These are phyloP conservation scores for Talaromyces nanjingensis DNA, from an alignment of 495 filamentous ascomycete species.

Conservation along the genomic window DNA sequence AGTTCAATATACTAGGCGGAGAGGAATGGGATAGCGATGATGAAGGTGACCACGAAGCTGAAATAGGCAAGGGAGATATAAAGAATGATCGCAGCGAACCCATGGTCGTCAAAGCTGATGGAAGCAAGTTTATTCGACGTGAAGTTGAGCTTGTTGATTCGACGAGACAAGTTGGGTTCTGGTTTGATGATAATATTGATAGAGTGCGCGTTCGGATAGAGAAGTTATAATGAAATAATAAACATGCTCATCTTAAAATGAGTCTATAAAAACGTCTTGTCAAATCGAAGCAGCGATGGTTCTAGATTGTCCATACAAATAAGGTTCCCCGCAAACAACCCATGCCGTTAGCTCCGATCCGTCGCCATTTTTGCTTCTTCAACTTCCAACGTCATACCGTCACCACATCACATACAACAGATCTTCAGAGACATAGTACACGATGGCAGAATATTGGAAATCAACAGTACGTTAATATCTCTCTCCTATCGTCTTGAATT, in stretches of 20 bases:
- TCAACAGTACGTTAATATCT: slow-evolving; percentile 57
- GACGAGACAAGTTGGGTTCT: slow-evolving; percentile 73
- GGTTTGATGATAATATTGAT: slow-evolving; percentile 56
- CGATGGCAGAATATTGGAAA: slow-evolving; percentile 98
- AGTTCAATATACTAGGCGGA: slow-evolving; percentile 49
- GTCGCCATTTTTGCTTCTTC: neutral
- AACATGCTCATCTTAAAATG: neutral
- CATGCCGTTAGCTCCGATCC: neutral
- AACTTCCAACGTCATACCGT: neutral
- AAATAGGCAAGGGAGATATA: slow-evolving; percentile 11
- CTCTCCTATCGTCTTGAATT: slow-evolving; percentile 8
- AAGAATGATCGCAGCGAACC: slow-evolving; percentile 3
- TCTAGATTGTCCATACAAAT: neutral
- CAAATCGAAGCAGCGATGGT: neutral
- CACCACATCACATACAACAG: neutral
- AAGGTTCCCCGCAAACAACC: neutral
- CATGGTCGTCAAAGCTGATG: slow-evolving; percentile 15
- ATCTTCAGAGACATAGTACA: neutral
- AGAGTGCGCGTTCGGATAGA: slow-evolving; percentile 67
- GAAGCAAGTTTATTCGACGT: slow-evolving; percentile 55
- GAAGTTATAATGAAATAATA: neutral
- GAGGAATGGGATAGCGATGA: slow-evolving; percentile 52
- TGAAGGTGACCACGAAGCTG: slow-evolving; percentile 36
- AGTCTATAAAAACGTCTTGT: neutral
- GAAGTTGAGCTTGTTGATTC: slow-evolving; percentile 79